Evolutionary conservation across 2,329 filamentous ascomycete species (phyloP).

Genomic region (Colletotrichum filicis): DNA sequence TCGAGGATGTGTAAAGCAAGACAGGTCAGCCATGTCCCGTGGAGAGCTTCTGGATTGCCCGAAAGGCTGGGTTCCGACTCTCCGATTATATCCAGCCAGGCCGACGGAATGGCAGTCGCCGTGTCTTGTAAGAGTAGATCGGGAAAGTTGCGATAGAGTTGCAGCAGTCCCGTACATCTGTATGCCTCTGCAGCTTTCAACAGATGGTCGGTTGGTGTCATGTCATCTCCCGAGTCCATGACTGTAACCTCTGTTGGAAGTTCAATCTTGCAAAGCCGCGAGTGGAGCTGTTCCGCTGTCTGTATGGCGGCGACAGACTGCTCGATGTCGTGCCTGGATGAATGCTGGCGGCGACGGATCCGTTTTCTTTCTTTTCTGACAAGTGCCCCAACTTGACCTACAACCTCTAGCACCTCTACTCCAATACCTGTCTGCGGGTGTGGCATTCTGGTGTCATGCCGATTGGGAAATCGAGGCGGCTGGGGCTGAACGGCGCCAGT

Average conservation of each 20-base stretch:
- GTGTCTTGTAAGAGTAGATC: slow-evolving; percentile 47
- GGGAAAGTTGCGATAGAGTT: slow-evolving; percentile 49
- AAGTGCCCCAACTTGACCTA: slow-evolving; percentile 40
- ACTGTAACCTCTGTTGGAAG: background rate
- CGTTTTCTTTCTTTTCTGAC: slow-evolving; percentile 39
- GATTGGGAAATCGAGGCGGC: background rate
- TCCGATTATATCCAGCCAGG: slow-evolving; percentile 20
- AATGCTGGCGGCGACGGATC: slow-evolving; percentile 37
- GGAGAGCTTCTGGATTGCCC: background rate
- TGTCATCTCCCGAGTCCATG: slow-evolving; percentile 39
- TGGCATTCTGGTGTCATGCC: slow-evolving; percentile 27
- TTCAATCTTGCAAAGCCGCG: slow-evolving; percentile 8
- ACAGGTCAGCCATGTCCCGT: slow-evolving; percentile 53
- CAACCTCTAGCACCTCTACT: slow-evolving; percentile 39
- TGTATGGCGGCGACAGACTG: slow-evolving; percentile 39
- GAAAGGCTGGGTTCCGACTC: background rate
- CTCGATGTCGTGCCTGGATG: slow-evolving; percentile 41
- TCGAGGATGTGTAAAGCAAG: slow-evolving; percentile 57
- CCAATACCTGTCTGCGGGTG: slow-evolving; percentile 42
- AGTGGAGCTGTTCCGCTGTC: slow-evolving; percentile 36
- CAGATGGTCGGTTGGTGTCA: slow-evolving; percentile 40
- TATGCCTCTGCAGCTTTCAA: slow-evolving; percentile 42
- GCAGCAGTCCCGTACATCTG: slow-evolving; percentile 41
- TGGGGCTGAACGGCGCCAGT: slow-evolving; percentile 3
- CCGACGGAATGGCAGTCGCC: slow-evolving; percentile 3